These are phyloP conservation scores for Ilex aquifolium DNA, from an alignment of 257 asterid species.

Conservation along the genomic window DNA sequence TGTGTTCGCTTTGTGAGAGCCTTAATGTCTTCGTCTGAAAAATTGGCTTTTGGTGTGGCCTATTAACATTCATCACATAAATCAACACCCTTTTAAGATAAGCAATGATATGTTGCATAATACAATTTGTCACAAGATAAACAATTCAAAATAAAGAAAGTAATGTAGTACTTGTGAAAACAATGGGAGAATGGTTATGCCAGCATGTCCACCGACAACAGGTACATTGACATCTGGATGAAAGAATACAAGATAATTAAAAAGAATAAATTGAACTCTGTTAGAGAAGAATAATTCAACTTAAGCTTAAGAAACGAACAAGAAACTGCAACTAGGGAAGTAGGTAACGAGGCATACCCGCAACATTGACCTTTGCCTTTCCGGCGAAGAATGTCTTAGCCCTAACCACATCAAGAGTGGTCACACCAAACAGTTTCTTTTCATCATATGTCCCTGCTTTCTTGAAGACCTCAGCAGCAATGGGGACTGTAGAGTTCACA, in stretches of 20 bases:
- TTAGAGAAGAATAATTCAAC: neutral
- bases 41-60: slow-evolving; percentile 22
- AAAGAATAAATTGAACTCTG: neutral
- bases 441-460: slow-evolving; percentile 28
- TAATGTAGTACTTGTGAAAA: slow-evolving; percentile 20
- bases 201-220: slow-evolving; percentile 33
- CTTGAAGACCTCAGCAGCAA: slow-evolving; percentile 32
- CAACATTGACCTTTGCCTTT: slow-evolving; percentile 23
- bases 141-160: neutral
- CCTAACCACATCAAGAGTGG: slow-evolving; percentile 30
- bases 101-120: no score
- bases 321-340: no score
- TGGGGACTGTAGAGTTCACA: slow-evolving; percentile 31
- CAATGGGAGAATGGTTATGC: slow-evolving; percentile 27
- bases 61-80: neutral
- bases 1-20: slow-evolving; percentile 24
- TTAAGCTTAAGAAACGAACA: no score
- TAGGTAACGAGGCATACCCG: slow-evolving; percentile 13
- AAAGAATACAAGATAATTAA: neutral
- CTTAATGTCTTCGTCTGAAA: slow-evolving; percentile 16
- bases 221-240: slow-evolving; percentile 28
- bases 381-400: slow-evolving; percentile 33
- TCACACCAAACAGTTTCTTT: slow-evolving; percentile 31
- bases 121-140: neutral
- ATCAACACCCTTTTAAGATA: no score